These are phyloP conservation scores for Pythium dissimile DNA, from an alignment of 352 stramenopile species.

Conservation along the genomic window DNA sequence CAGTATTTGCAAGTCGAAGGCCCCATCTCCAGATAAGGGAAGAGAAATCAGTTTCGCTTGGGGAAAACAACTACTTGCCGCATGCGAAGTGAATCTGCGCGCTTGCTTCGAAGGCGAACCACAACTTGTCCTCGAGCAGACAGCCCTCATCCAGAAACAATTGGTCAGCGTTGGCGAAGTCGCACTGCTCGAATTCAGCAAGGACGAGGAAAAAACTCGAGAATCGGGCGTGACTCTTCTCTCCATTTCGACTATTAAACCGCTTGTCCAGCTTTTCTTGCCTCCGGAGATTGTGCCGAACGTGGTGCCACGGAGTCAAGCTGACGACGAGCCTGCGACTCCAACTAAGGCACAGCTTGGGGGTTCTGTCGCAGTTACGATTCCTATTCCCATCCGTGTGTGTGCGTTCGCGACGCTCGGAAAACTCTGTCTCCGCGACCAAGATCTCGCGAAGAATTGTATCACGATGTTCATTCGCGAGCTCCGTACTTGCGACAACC, in stretches of 20 bases:
- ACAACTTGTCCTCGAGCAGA: slow-evolving; percentile 49
- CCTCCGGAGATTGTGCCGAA: slow-evolving; percentile 50
- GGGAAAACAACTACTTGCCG: slow-evolving; percentile 56
- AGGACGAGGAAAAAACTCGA: slow-evolving; percentile 63
- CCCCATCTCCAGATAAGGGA: slow-evolving; percentile 44
- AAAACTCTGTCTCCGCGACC: slow-evolving; percentile 95
- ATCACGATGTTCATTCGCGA: slow-evolving; percentile 96
- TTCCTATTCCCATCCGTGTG: slow-evolving; percentile 81
- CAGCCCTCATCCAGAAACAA: slow-evolving; percentile 66
- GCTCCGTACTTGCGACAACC: slow-evolving; percentile 74
- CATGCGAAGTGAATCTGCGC: slow-evolving; percentile 61
- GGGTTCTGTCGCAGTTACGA: slow-evolving; percentile 24
- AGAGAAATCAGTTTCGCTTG: slow-evolving; percentile 62
- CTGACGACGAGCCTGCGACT: slow-evolving; percentile 13
- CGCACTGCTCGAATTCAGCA: slow-evolving; percentile 73
- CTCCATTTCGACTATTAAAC: slow-evolving; percentile 46
- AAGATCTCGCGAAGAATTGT: slow-evolving; percentile 90
- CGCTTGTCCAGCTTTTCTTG: slow-evolving; percentile 77
- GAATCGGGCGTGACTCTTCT: slow-evolving; percentile 45
- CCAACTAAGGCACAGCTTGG: slow-evolving; percentile 21
- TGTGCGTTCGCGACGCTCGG: slow-evolving; percentile 93
- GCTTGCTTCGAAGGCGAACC: slow-evolving; percentile 57
- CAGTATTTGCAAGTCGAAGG: slow-evolving; percentile 77
- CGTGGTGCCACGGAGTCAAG: slow-evolving; percentile 2
- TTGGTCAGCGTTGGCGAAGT: slow-evolving; percentile 81